Conservation (phyloP, 2,329 filamentous ascomycete genomes). For the Aspergillus awamori region DNA sequence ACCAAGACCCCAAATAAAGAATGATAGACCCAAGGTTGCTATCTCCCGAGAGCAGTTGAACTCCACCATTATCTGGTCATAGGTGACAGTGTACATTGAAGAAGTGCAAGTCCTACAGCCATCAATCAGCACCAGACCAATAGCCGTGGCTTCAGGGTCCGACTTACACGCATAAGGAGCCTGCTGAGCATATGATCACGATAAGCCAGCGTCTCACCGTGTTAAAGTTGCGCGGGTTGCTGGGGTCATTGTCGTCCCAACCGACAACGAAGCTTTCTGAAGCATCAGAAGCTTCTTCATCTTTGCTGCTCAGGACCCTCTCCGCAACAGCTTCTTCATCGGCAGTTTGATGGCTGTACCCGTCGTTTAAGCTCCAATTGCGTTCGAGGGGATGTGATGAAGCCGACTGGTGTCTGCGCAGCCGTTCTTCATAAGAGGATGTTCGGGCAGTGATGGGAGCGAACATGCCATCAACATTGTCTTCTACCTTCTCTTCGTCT, state of each 20-base stretch:
- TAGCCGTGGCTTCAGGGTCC: neutral
- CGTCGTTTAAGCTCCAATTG: constrained; percentile 42
- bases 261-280: constrained; percentile 63
- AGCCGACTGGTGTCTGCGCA: constrained; percentile 27
- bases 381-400: constrained; percentile 35
- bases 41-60: constrained; percentile 72
- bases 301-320: constrained; percentile 12
- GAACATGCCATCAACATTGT: constrained; percentile 19
- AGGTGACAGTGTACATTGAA: constrained; percentile 87
- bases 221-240: constrained; percentile 72
- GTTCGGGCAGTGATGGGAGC: constrained; percentile 27
- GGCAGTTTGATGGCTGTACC: constrained; percentile 31
- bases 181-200: constrained; percentile 70
- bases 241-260: constrained; percentile 75
- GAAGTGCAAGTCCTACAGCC: constrained; percentile 71
- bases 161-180: constrained; percentile 76
- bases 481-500: constrained; percentile 14
- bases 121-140: constrained; percentile 5
- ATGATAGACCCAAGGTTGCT: constrained; percentile 77
- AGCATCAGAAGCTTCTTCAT: constrained; percentile 25
- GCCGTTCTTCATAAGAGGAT: constrained; percentile 19
- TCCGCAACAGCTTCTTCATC: constrained; percentile 29
- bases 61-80: constrained; percentile 72
- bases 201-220: constrained; percentile 76
- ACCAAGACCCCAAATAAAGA: constrained; percentile 79